phyloP scores from a whole-genome alignment of 2,329 filamentous ascomycete species.

The Monosporascus sp. region DNA sequence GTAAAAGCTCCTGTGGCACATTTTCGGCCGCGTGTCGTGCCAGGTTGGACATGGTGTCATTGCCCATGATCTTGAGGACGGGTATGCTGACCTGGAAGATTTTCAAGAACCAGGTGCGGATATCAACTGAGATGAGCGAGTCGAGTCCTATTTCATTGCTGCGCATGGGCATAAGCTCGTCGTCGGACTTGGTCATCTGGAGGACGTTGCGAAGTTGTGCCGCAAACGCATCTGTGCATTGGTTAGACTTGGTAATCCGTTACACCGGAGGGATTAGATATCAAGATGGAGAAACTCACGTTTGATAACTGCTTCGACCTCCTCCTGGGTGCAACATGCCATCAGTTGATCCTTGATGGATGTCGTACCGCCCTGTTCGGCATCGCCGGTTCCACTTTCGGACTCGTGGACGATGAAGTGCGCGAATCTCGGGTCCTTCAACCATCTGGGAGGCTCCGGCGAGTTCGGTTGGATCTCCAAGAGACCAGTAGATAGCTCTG shows the following conservation, averaged over 20 bases:
- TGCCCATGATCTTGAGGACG: conserved; percentile 7
- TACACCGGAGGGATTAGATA: too few relatives aligned
- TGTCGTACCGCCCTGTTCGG: background rate
- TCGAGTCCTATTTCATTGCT: conserved; percentile 1
- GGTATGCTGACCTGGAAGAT: conserved; percentile 1
- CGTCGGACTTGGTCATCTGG: conserved; percentile 5
- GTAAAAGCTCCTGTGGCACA: conserved; percentile 1
- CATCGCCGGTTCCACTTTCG: background rate
- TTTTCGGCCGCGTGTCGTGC: background rate
- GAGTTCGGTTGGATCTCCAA: conserved; percentile 1
- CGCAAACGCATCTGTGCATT: conserved; percentile 5
- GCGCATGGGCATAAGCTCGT: conserved; percentile 10
- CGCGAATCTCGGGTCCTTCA: conserved; percentile 11
- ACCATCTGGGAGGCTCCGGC: conserved; percentile 7
- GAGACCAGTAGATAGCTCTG: conserved; percentile 12
- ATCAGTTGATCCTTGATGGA: conserved; percentile 1
- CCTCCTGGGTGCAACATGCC: background rate
- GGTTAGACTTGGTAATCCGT: too few relatives aligned
- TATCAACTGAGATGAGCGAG: conserved; percentile 4
- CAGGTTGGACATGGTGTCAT: conserved; percentile 3
- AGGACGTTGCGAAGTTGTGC: conserved; percentile 7
- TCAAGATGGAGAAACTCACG: background rate
- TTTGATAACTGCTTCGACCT: background rate
- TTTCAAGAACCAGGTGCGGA: conserved; percentile 4
- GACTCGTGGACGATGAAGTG: conserved; percentile 7